Evolutionary conservation across 2,329 filamentous ascomycete species (phyloP).

Genomic region (Xylaria sp.): DNA sequence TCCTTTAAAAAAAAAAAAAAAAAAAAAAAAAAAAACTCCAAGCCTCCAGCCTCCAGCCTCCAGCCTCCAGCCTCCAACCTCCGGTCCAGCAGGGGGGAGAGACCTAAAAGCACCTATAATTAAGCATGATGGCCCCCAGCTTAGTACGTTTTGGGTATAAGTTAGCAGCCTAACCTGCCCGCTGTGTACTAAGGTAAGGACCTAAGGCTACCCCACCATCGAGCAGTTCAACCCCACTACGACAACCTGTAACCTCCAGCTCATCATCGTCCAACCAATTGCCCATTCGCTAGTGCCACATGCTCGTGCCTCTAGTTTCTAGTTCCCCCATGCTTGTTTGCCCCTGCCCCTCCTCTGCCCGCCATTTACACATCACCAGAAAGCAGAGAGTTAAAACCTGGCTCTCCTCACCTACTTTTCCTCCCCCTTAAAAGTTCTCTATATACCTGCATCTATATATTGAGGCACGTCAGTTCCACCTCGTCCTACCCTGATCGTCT

Average conservation of each 20-base stretch:
- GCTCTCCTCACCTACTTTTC: constrained; percentile 39
- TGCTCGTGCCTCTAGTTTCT: constrained; percentile 6
- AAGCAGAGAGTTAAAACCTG: constrained; percentile 38
- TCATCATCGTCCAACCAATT: constrained; percentile 16
- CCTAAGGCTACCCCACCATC: constrained; percentile 26
- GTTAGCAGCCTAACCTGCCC: constrained; percentile 23
- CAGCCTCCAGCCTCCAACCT: background rate
- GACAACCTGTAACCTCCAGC: constrained; percentile 6
- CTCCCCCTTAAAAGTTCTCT: constrained; percentile 17
- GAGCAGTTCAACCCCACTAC: constrained; percentile 21
- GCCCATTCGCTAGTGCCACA: constrained; percentile 11
- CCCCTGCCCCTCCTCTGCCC: constrained; percentile 32
- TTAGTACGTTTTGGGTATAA: constrained; percentile 25
- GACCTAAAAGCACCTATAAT: background rate
- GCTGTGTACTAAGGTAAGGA: constrained; percentile 16
- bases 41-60: constrained; percentile 2
- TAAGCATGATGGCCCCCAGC: constrained; percentile 13
- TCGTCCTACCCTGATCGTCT: background rate
- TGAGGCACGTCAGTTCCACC: constrained; percentile 7
- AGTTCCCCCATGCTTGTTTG: constrained; percentile 4
- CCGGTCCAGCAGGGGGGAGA: background rate
- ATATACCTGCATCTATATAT: constrained; percentile 7
- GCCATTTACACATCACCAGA: constrained; percentile 37
- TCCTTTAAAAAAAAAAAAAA: no score
- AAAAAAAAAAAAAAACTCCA: no score